These are phyloP conservation scores for Dictyostelium citrinum DNA, from an alignment of 78 protist genomes.

Conservation along the genomic window DNA sequence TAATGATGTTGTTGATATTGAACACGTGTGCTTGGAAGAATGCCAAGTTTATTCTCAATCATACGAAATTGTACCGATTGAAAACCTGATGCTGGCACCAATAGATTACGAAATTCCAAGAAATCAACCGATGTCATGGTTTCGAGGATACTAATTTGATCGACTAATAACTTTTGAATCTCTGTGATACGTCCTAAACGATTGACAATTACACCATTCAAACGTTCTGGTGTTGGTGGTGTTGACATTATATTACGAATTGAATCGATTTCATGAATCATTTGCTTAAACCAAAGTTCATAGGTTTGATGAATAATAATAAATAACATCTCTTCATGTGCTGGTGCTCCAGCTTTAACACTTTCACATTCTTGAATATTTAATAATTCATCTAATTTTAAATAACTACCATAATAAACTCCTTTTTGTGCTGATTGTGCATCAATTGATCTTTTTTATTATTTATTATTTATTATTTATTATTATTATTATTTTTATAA, in stretches of 20 bases:
- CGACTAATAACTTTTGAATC: slow-evolving; percentile 74
- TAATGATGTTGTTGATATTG: slow-evolving; percentile 79
- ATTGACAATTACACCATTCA: slow-evolving; percentile 51
- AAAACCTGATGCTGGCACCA: slow-evolving; percentile 85
- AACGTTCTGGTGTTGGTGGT: slow-evolving; percentile 64
- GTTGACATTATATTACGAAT: slow-evolving; percentile 46
- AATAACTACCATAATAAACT: slow-evolving; percentile 81
- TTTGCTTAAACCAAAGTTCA: slow-evolving; percentile 92
- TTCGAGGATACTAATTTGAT: slow-evolving; percentile 84
- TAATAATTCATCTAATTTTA: slow-evolving; percentile 62
- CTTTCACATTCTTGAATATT: slow-evolving; percentile 47
- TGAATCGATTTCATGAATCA: slow-evolving; percentile 83
- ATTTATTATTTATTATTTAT: no score
- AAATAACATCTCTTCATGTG: slow-evolving; percentile 87
- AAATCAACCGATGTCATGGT: slow-evolving; percentile 83
- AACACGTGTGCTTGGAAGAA: slow-evolving; percentile 46
- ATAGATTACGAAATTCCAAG: slow-evolving; percentile 81
- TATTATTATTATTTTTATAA: no score
- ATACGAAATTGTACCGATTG: slow-evolving; percentile 85
- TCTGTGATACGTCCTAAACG: slow-evolving; percentile 72
- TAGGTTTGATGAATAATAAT: slow-evolving; percentile 88
- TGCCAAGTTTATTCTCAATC: slow-evolving; percentile 80
- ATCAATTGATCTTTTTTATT: slow-evolving; percentile 29
- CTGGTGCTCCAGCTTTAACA: slow-evolving; percentile 63
- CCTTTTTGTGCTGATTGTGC: slow-evolving; percentile 40